Percentiles rank a stretch among this genome's conserved stretches.
Evolutionary conservation across 495 filamentous ascomycete species (phyloP).

Genomic region (Hypoxylon cercidicola): DNA sequence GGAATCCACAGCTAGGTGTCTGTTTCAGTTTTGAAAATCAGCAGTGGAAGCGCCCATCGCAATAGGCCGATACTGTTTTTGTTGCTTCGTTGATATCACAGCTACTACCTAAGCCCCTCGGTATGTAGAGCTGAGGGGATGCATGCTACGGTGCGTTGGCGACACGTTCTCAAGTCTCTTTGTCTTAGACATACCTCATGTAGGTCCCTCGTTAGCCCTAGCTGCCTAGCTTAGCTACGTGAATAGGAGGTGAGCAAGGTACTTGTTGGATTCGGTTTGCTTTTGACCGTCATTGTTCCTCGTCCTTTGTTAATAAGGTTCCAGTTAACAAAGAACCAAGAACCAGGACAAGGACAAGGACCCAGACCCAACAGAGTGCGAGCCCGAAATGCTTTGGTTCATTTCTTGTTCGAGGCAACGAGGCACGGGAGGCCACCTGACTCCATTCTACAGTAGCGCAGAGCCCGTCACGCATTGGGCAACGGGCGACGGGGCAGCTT

Average conservation of each 20-base stretch:
- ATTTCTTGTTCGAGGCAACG: constrained; percentile 19
- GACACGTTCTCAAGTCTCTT: constrained; percentile 8
- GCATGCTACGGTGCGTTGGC: constrained; percentile 24
- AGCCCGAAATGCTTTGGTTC: too few species aligned
- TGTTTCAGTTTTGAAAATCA: constrained; percentile 40
- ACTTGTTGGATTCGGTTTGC: constrained; percentile 10
- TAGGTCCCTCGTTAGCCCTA: constrained; percentile 4
- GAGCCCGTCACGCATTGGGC: constrained; percentile 33
- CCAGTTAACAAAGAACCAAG: constrained; percentile 4
- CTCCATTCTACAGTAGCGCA: constrained; percentile 26
- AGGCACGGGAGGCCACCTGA: constrained; percentile 31
- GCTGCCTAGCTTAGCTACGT: background rate
- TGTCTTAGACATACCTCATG: constrained; percentile 35
- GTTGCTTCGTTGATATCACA: constrained; percentile 29
- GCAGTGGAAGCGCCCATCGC: constrained; percentile 28
- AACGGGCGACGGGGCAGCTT: background rate
- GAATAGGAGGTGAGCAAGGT: constrained; percentile 15
- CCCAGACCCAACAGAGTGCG: too few species aligned
- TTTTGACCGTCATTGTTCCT: constrained; percentile 25
- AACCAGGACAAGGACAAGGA: too few species aligned
- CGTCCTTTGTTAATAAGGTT: constrained; percentile 21
- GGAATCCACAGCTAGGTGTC: constrained; percentile 35
- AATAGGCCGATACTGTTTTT: constrained; percentile 26
- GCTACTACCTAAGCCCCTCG: background rate
- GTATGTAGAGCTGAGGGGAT: constrained; percentile 5